Evolutionary conservation across 345 rosid species (phyloP), one percentile per base, ranked within the genome.

Genomic region (Balakata baccata): DNA sequence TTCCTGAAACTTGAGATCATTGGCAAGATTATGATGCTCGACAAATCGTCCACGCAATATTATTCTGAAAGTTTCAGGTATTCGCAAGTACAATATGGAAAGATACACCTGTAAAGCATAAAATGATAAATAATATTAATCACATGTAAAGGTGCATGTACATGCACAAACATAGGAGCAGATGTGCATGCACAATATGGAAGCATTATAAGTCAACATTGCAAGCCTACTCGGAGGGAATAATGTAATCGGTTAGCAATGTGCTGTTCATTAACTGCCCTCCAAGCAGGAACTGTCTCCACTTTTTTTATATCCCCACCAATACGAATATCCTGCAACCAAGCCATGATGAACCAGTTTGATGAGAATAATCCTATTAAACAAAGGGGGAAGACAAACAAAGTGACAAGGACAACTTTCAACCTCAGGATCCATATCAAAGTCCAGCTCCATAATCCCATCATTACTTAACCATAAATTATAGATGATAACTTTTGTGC

Each of bases 401-500:
- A 63, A 75, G 63, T 78, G 49, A 66, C 16, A 75, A 67, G 29
- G 76, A 12, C 4, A 43, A 66, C 47, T n/a, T 50, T 76, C 64
- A 78, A 95, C 99, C 97, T 82, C 81, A 66, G 87, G 71, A 83
- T 80, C 87, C 6, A 84, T 72, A 74, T 86, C 87, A 47, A 95
- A 92, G 86, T 95, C 98, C 56, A 95, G 82, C 82, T 95, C 99
- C 81, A 81, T 8, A 37, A 77, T 84, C 41, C 88, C 90, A 53
- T 85, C 91, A 41, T 89, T 85, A 77, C 70, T 86, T 77, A 81
- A 79, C 99, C 99, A 95, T 71, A 95, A 68, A 80, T 95, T 95
- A 83, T 92, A 95, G 74, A 95, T 77, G 16, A 92, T 81, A 71
- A 95, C 81, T 85, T 90, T 95, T 64, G 99, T 95, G 65, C 99